Percentiles rank a stretch among this genome's conserved stretches.
phyloP scores from a whole-genome alignment of 164 flowering plant species.

The Aristolochia fimbriata region DNA sequence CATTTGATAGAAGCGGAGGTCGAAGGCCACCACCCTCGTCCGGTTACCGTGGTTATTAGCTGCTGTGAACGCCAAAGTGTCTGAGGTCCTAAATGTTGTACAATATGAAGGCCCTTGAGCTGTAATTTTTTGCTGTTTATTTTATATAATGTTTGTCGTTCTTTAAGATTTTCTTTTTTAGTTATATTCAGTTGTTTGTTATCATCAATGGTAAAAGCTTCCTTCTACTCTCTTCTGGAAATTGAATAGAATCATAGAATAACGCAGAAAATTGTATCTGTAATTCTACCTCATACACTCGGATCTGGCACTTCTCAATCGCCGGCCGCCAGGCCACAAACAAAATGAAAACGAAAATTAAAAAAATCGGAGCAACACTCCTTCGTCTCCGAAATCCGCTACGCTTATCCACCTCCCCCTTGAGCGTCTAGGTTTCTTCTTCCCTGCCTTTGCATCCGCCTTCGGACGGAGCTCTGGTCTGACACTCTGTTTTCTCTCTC shows the following conservation, averaged over 20 bases:
- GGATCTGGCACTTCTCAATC: neutral
- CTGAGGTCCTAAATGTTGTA: conserved; percentile 1
- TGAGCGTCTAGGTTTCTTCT: neutral
- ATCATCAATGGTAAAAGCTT: no score
- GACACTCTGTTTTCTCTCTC: no score
- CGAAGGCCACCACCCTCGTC: conserved; percentile 27
- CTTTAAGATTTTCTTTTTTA: no score
- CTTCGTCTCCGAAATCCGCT: neutral
- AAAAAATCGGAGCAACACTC: no score
- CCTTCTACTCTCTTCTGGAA: no score
- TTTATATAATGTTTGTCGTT: neutral
- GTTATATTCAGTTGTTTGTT: no score
- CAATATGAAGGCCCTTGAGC: neutral
- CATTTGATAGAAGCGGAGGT: conserved; percentile 24
- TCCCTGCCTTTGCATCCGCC: neutral
- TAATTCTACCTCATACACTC: conserved; percentile 8
- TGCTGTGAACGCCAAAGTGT: neutral
- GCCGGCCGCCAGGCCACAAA: neutral
- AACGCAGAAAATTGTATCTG: no score
- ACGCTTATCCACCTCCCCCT: neutral
- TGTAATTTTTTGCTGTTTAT: neutral
- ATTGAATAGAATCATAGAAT: no score
- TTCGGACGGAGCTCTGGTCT: no score
- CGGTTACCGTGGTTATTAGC: conserved; percentile 15
- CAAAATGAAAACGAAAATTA: no score